Percentiles rank a stretch among this genome's conserved stretches.
These are phyloP conservation scores for Sarocladium strictum DNA, from an alignment of 2,329 filamentous ascomycete species.

Conservation along the genomic window DNA sequence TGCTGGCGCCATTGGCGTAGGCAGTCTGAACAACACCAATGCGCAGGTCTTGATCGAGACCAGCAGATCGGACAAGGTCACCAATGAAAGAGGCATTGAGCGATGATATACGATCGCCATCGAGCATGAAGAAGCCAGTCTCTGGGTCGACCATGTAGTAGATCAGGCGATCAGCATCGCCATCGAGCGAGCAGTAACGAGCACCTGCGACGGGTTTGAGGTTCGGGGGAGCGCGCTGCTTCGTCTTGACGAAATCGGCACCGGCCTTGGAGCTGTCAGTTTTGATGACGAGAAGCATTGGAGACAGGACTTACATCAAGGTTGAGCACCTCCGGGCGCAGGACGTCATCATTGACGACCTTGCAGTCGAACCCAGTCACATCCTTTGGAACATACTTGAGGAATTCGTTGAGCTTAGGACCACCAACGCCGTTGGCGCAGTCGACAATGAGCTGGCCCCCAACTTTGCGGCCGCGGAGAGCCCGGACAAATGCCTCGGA, in stretches of 20 bases:
- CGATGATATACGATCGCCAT: slow-evolving; percentile 94
- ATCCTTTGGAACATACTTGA: slow-evolving; percentile 71
- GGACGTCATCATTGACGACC: slow-evolving; percentile 87
- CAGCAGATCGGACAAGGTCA: slow-evolving; percentile 75
- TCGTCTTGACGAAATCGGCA: slow-evolving; percentile 96
- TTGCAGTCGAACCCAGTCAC: slow-evolving; percentile 73
- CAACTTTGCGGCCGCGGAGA: slow-evolving; percentile 68
- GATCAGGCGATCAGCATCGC: slow-evolving; percentile 90
- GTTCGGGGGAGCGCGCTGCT: slow-evolving; percentile 79
- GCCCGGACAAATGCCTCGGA: slow-evolving; percentile 77
- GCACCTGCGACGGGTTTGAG: slow-evolving; percentile 72
- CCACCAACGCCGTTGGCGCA: slow-evolving; percentile 96
- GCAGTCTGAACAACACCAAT: slow-evolving; percentile 96
- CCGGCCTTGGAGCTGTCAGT: slow-evolving; percentile 58
- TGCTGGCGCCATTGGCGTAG: slow-evolving; percentile 94
- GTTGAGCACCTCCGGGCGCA: slow-evolving; percentile 85
- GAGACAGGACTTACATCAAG: slow-evolving; percentile 57
- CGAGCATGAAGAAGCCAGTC: slow-evolving; percentile 82
- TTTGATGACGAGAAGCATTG: background rate
- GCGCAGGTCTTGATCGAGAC: slow-evolving; percentile 72
- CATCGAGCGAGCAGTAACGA: slow-evolving; percentile 86
- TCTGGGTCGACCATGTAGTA: slow-evolving; percentile 89
- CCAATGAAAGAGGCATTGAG: slow-evolving; percentile 90
- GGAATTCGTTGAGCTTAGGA: slow-evolving; percentile 78
- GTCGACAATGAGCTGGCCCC: slow-evolving; percentile 76